These are phyloP conservation scores for Abrus pulchellus DNA, from an alignment of 306 rosid species.

Conservation along the genomic window DNA sequence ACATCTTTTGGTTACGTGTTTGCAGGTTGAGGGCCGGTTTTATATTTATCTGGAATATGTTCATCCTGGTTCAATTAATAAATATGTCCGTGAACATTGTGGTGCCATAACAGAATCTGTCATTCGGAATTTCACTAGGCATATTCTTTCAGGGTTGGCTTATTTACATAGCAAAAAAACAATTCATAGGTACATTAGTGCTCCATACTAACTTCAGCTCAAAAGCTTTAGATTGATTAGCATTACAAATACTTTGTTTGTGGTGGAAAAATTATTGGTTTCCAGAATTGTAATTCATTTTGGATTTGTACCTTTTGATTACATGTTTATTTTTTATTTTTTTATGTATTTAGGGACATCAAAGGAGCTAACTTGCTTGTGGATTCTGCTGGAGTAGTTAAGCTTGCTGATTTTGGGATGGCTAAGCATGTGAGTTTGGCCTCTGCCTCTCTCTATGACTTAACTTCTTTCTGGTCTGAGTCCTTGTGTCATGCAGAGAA, in stretches of 20 bases:
- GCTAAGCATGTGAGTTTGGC: conserved; percentile 81
- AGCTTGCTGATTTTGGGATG: conserved; percentile 98
- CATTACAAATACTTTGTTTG: neutral
- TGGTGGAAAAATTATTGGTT: conserved; percentile 21
- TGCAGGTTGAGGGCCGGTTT: conserved; percentile 77
- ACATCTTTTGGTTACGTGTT: conserved; percentile 35
- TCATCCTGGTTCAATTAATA: conserved; percentile 91
- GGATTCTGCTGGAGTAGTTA: conserved; percentile 83
- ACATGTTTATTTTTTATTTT: neutral
- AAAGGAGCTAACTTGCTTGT: conserved; percentile 96
- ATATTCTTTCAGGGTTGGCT: conserved; percentile 87
- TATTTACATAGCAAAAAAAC: conserved; percentile 92
- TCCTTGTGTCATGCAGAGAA: conserved; percentile 7
- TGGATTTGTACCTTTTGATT: conserved; percentile 8
- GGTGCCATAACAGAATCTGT: conserved; percentile 94
- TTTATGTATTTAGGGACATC: conserved; percentile 70
- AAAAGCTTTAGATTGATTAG: conserved; percentile 4
- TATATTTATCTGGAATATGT: conserved; percentile 88
- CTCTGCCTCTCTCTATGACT: neutral
- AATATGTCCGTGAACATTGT: conserved; percentile 83
- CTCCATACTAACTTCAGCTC: conserved; percentile 33
- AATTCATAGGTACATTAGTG: conserved; percentile 71
- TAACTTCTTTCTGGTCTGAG: neutral
- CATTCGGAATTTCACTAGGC: conserved; percentile 87
- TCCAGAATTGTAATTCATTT: conserved; percentile 6